phyloP scores from a whole-genome alignment of 1,139 yeast genomes.

The Yamadazyma taylorii region DNA sequence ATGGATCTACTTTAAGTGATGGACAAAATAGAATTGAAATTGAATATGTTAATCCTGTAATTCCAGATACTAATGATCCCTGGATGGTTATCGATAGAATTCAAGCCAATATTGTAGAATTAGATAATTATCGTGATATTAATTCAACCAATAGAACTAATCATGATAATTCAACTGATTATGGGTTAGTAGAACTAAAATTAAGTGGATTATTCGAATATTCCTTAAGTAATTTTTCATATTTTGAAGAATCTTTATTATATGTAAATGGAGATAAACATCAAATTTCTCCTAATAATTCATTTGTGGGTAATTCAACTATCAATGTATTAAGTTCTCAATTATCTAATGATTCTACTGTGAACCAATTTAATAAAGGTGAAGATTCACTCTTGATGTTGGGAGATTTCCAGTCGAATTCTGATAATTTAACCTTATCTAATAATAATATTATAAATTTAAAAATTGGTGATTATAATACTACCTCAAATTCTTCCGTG shows the following conservation, averaged over 20 bases:
- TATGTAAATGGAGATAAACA: constrained; percentile 27
- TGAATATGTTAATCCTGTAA: constrained; percentile 35
- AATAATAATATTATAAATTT: constrained; percentile 31
- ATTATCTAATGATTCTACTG: constrained; percentile 42
- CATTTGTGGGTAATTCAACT: constrained; percentile 64
- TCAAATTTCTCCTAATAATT: constrained; percentile 28
- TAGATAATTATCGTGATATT: constrained; percentile 41
- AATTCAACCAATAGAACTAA: constrained; percentile 34
- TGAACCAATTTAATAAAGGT: constrained; percentile 32
- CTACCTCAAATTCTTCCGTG: constrained; percentile 33
- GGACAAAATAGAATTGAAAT: constrained; percentile 54
- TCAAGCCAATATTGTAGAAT: constrained; percentile 51
- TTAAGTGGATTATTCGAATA: constrained; percentile 84
- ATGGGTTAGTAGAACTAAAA: constrained; percentile 28
- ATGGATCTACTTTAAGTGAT: constrained; percentile 41
- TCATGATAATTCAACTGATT: constrained; percentile 14
- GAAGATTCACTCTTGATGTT: constrained; percentile 29
- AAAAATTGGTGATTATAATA: constrained; percentile 29
- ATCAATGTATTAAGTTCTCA: constrained; percentile 62
- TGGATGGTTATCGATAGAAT: constrained; percentile 76
- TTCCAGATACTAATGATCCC: constrained; percentile 23
- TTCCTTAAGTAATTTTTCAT: constrained; percentile 66
- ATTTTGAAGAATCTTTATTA: constrained; percentile 32
- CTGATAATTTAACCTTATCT: constrained; percentile 27
- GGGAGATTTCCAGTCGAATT: constrained; percentile 52